A percentile compares a stretch with the other conserved stretches of the same genome.
Evolutionary conservation across 139 green algal genomes (phyloP).

Genomic region (Volvox reticuliferus): DNA sequence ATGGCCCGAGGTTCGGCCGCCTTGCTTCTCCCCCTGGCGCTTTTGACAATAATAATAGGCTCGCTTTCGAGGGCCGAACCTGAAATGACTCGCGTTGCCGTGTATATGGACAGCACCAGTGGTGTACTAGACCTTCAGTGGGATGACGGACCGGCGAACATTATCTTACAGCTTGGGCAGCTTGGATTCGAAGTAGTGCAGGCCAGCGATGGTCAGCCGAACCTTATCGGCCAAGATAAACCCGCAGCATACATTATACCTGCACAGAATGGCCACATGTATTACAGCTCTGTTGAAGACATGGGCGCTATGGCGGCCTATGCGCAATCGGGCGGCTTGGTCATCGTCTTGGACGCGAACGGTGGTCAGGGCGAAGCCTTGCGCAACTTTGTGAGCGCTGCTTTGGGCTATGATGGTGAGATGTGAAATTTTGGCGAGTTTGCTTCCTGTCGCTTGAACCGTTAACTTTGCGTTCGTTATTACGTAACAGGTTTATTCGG

Average conservation of each 20-base stretch:
- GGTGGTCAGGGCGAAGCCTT: background rate
- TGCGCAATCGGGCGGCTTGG: background rate
- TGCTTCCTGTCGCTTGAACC: background rate
- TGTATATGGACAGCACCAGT: background rate
- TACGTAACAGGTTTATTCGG: no score
- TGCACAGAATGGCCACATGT: conserved; percentile 1
- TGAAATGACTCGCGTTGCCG: background rate
- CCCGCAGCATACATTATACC: background rate
- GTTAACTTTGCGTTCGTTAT: background rate
- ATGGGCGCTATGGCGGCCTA: background rate
- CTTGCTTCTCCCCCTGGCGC: background rate
- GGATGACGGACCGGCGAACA: background rate
- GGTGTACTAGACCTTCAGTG: conserved; percentile 1
- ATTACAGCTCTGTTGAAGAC: conserved; percentile 22
- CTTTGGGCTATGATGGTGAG: conserved; percentile 6
- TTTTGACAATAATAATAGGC: background rate
- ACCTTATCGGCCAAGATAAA: background rate
- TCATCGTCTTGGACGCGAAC: background rate
- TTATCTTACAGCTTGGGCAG: background rate
- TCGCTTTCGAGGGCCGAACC: background rate
- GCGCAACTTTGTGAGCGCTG: background rate
- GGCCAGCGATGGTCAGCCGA: background rate
- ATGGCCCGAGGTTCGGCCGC: background rate
- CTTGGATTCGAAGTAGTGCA: background rate
- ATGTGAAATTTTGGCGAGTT: background rate